These are phyloP conservation scores for Penicillium coprophilum DNA, from an alignment of 495 filamentous ascomycete genomes.

Conservation along the genomic window DNA sequence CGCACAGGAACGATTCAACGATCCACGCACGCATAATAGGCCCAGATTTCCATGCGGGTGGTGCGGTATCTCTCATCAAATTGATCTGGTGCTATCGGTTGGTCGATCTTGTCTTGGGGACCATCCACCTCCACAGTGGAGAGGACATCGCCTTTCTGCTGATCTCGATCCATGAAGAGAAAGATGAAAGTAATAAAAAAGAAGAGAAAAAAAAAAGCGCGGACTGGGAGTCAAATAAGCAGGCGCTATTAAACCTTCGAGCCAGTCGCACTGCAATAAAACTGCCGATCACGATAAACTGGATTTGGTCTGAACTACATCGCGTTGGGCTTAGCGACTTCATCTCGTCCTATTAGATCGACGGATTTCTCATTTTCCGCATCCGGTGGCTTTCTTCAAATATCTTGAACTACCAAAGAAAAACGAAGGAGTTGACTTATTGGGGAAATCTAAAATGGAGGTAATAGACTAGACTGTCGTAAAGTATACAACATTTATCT, in stretches of 20 bases:
- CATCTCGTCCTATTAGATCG: neutral
- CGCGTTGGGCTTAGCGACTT: slow-evolving; percentile 17
- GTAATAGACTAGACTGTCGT: too few species aligned
- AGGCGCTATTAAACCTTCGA: slow-evolving; percentile 10
- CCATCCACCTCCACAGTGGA: slow-evolving; percentile 24
- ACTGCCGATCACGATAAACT: slow-evolving; percentile 23
- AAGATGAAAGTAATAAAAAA: neutral
- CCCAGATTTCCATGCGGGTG: slow-evolving; percentile 60
- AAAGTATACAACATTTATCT: too few species aligned
- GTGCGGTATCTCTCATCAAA: slow-evolving; percentile 43
- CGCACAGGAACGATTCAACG: slow-evolving; percentile 2
- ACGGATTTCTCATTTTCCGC: neutral
- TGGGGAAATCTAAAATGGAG: too few species aligned
- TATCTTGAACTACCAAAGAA: too few species aligned
- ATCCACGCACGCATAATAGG: slow-evolving; percentile 56
- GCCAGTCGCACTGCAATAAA: slow-evolving; percentile 22
- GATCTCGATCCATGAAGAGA: slow-evolving; percentile 13
- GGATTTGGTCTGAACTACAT: slow-evolving; percentile 9
- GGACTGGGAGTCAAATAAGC: slow-evolving; percentile 2
- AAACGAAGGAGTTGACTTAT: too few species aligned
- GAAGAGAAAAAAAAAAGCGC: neutral
- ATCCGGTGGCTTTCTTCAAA: neutral
- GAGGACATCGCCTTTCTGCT: slow-evolving; percentile 16
- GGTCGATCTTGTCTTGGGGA: slow-evolving; percentile 15
- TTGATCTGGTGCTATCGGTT: slow-evolving; percentile 25